phyloP scores from a whole-genome alignment of 2,329 filamentous ascomycete species.

The Penicillium sp. region DNA sequence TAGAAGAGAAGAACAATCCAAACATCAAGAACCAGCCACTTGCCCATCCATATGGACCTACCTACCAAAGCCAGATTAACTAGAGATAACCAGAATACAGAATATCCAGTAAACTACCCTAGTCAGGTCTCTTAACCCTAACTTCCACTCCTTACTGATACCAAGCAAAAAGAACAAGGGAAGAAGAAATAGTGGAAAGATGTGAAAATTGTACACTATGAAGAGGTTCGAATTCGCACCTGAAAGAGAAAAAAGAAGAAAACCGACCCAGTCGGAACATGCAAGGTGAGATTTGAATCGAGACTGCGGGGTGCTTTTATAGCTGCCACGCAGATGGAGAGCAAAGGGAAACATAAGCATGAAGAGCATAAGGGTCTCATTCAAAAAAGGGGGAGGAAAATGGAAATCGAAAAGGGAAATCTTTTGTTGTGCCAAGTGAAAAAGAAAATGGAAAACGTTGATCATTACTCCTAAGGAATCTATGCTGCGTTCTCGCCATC shows the following conservation, averaged over 20 bases:
- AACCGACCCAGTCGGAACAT: constrained; percentile 30
- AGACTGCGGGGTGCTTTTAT: neutral
- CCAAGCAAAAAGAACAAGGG: neutral
- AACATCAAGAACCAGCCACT: neutral
- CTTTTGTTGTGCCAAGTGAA: constrained; percentile 28
- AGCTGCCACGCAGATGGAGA: constrained; percentile 6
- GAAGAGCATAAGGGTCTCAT: neutral
- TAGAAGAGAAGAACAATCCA: neutral
- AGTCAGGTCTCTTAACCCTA: neutral
- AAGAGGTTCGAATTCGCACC: constrained; percentile 16
- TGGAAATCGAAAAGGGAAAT: constrained; percentile 24
- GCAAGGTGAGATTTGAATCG: constrained; percentile 17
- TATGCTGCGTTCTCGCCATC: constrained; percentile 42
- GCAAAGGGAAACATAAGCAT: constrained; percentile 5
- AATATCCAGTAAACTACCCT: no score
- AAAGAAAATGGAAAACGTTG: constrained; percentile 34
- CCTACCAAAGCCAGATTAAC: neutral
- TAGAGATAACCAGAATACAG: neutral
- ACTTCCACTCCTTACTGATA: neutral
- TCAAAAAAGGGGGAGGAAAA: constrained; percentile 3
- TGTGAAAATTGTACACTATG: constrained; percentile 33
- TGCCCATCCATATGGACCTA: neutral
- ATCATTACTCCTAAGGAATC: constrained; percentile 41
- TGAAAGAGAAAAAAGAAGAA: constrained; percentile 10
- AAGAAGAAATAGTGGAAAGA: constrained; percentile 15